Evolutionary conservation across 768 basidiomycete species (phyloP).

Genomic region (Psilocybe subaeruginosa): DNA sequence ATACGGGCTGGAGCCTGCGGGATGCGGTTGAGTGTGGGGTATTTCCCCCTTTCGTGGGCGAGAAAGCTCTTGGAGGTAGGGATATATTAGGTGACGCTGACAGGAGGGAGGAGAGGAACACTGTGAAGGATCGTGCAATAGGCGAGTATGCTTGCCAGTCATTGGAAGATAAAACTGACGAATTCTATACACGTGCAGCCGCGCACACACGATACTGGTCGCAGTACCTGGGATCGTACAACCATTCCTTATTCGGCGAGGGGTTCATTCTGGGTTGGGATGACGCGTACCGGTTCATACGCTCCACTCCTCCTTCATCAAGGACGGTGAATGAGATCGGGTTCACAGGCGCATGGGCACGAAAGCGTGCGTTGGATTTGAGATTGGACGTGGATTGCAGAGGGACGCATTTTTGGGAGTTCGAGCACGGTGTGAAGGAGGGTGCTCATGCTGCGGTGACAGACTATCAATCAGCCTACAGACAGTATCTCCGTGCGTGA

Average conservation of each 20-base stretch:
- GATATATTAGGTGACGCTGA: not conserved
- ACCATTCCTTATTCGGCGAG: conserved; percentile 68
- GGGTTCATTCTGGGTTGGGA: conserved; percentile 77
- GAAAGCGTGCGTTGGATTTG: conserved; percentile 34
- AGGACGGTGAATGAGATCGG: conserved; percentile 58
- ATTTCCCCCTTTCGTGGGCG: conserved; percentile 50
- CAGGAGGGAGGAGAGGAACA: conserved; percentile 26
- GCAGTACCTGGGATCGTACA: conserved; percentile 56
- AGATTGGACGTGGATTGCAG: conserved; percentile 18
- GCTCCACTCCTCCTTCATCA: conserved; percentile 17
- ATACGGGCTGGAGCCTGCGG: conserved; percentile 75
- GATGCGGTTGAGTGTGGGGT: conserved; percentile 67
- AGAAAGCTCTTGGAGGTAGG: not conserved
- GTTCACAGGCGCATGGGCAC: conserved; percentile 64
- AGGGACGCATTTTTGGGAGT: conserved; percentile 64
- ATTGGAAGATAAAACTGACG: not conserved
- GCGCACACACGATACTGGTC: conserved; percentile 46
- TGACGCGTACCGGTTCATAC: conserved; percentile 63
- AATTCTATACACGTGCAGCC: conserved; percentile 22
- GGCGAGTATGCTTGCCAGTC: conserved; percentile 26
- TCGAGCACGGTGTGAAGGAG: conserved; percentile 68
- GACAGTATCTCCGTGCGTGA: too few relatives aligned
- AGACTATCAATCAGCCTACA: conserved; percentile 28
- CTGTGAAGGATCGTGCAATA: conserved; percentile 31
- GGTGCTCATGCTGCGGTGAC: conserved; percentile 45